Percentiles rank a stretch among this genome's conserved stretches.
phyloP scores from a whole-genome alignment of 2,329 filamentous ascomycete species.

The Penicillium italicum region DNA sequence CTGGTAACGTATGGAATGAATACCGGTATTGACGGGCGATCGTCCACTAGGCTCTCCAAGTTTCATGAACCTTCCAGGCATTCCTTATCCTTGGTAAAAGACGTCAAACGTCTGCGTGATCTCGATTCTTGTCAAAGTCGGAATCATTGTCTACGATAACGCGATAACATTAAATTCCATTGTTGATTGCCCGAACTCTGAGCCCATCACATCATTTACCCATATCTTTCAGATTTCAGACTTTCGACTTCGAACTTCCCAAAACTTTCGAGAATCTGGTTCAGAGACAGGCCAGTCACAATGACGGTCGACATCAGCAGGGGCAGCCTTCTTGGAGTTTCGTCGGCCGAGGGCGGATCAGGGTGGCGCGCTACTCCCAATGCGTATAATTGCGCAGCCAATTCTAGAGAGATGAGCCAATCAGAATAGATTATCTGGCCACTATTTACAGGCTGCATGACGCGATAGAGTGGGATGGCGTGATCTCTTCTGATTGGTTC shows the following conservation, averaged over 20 bases:
- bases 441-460: slow-evolving; percentile 36
- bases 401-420: slow-evolving; percentile 25
- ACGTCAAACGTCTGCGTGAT: slow-evolving; percentile 13
- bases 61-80: slow-evolving; percentile 30
- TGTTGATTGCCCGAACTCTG: not conserved
- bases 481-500: slow-evolving; percentile 24
- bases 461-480: slow-evolving; percentile 29
- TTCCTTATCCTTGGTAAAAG: slow-evolving; percentile 22
- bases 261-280: not conserved
- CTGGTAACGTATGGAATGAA: slow-evolving; percentile 3
- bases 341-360: slow-evolving; percentile 28
- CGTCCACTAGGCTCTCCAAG: slow-evolving; percentile 12
- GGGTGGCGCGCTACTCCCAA: slow-evolving; percentile 29
- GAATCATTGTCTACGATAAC: not conserved
- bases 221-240: not conserved
- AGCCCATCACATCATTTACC: not conserved
- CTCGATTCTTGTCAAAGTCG: not conserved
- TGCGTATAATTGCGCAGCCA: slow-evolving; percentile 24
- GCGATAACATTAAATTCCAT: slow-evolving; percentile 1
- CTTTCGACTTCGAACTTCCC: not conserved
- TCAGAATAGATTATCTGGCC: slow-evolving; percentile 15
- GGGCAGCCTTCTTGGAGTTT: slow-evolving; percentile 5
- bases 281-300: slow-evolving; percentile 6
- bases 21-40: slow-evolving; percentile 12
- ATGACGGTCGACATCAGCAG: slow-evolving; percentile 9